A percentile compares a stretch with the other conserved stretches of the same genome.
phyloP scores from a whole-genome alignment of 1,284 basidiomycete species.

The Pseudozyma hubeiensis region DNA sequence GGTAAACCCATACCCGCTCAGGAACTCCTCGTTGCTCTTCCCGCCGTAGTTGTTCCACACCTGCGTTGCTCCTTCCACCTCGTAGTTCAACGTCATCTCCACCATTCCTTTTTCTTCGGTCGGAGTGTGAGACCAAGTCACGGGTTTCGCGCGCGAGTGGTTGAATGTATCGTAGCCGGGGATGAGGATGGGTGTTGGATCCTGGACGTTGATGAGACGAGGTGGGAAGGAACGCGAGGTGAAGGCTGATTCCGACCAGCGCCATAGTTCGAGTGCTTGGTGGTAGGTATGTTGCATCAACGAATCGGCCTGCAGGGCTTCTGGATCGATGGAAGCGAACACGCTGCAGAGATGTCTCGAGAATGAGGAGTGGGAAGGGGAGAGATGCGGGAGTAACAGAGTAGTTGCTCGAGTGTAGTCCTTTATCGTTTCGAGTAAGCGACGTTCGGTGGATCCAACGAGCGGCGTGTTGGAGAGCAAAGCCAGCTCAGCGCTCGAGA shows the following conservation, averaged over 20 bases:
- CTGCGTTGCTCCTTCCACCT: constrained; percentile 11
- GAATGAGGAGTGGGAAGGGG: neutral
- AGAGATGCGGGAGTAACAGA: neutral
- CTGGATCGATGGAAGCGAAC: neutral
- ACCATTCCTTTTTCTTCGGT: constrained; percentile 1
- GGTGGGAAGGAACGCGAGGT: constrained; percentile 62
- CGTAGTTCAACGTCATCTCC: constrained; percentile 23
- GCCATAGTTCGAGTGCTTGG: constrained; percentile 37
- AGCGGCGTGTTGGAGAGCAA: constrained; percentile 54
- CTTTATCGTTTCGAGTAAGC: constrained; percentile 23
- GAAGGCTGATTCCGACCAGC: constrained; percentile 55
- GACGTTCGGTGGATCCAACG: constrained; percentile 27
- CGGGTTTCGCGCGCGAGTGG: constrained; percentile 52
- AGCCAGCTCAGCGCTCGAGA: constrained; percentile 27
- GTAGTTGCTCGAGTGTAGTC: constrained; percentile 12
- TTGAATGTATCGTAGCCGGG: constrained; percentile 64
- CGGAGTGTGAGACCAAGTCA: constrained; percentile 49
- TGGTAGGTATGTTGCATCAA: constrained; percentile 14
- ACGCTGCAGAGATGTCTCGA: neutral
- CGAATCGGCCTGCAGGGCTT: neutral
- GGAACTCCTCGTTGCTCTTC: constrained; percentile 65
- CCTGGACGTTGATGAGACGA: constrained; percentile 14
- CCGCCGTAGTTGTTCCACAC: constrained; percentile 67
- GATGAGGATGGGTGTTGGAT: constrained; percentile 53
- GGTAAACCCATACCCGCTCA: constrained; percentile 60